A percentile compares a stretch with the other conserved stretches of the same genome.
These are phyloP conservation scores for Telfairia occidentalis DNA, from an alignment of 331 rosid species.

Conservation along the genomic window DNA sequence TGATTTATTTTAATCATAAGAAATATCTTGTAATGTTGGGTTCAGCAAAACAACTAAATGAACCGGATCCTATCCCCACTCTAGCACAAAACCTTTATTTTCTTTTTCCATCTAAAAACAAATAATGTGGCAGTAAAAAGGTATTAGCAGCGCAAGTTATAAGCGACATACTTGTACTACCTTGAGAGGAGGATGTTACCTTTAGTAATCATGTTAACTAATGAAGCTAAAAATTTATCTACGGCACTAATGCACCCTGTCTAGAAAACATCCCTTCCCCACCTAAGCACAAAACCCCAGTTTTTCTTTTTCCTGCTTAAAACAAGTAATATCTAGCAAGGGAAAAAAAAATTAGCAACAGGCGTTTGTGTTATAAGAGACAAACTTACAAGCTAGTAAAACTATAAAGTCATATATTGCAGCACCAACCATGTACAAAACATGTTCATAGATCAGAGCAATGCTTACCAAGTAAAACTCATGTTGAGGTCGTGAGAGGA, in stretches of 20 bases:
- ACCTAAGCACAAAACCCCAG: background rate
- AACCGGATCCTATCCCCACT: background rate
- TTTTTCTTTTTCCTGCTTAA: background rate
- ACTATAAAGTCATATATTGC: background rate
- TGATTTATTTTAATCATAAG: background rate
- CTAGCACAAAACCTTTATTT: background rate
- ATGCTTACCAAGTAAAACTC: conserved; percentile 73
- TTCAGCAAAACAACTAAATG: background rate
- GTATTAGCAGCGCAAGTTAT: background rate
- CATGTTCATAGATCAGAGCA: background rate
- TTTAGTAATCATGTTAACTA: background rate
- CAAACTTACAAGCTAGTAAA: background rate
- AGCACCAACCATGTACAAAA: background rate
- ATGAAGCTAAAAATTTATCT: background rate
- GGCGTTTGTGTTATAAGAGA: background rate
- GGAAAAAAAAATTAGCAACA: background rate
- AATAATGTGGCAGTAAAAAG: background rate
- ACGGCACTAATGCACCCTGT: background rate
- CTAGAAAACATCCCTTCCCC: background rate
- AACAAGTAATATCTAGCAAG: background rate
- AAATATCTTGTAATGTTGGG: background rate
- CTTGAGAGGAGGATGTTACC: background rate
- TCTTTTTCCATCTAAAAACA: background rate
- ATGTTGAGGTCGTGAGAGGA: conserved; percentile 94
- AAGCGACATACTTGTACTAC: background rate